Percentiles rank a stretch among this genome's conserved stretches.
Evolutionary conservation across 2,329 filamentous ascomycete species (phyloP).

Genomic region (Aspergillus eucalypticola): DNA sequence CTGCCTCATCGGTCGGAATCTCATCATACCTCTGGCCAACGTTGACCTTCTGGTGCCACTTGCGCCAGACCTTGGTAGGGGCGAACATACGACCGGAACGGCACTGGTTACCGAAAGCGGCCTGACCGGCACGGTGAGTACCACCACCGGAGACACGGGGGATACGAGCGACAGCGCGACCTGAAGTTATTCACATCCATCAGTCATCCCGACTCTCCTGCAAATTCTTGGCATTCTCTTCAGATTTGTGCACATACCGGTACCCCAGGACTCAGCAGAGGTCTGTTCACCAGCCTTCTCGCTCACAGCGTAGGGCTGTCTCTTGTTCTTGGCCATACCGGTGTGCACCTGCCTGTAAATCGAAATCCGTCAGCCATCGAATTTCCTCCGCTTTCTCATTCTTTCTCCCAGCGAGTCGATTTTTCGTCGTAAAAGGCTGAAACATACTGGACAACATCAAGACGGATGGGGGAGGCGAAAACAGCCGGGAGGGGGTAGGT

Average conservation of each 20-base stretch:
- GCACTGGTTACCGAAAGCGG: slow-evolving; percentile 99
- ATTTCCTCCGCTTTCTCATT: neutral
- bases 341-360: slow-evolving; percentile 74
- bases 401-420: slow-evolving; percentile 15
- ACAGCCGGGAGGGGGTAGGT: slow-evolving; percentile 93
- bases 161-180: slow-evolving; percentile 99
- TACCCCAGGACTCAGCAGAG: slow-evolving; percentile 99
- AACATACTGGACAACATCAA: slow-evolving; percentile 95
- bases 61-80: slow-evolving; percentile 99
- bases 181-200: slow-evolving; percentile 48
- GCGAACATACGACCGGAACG: slow-evolving; percentile 99
- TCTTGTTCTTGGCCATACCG: slow-evolving; percentile 99
- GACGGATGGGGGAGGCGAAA: slow-evolving; percentile 96
- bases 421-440: slow-evolving; percentile 3
- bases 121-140: slow-evolving; percentile 99
- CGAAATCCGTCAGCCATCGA: slow-evolving; percentile 33
- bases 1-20: neutral
- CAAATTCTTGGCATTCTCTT: slow-evolving; percentile 8
- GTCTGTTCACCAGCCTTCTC: slow-evolving; percentile 99
- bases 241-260: slow-evolving; percentile 66
- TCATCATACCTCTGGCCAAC: slow-evolving; percentile 83
- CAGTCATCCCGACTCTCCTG: slow-evolving; percentile 12
- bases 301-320: slow-evolving; percentile 98
- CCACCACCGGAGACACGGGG: slow-evolving; percentile 99
- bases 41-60: slow-evolving; percentile 99